Conservation (phyloP, 345 rosid species). For the Psidium friedrichsthalianum region DNA sequence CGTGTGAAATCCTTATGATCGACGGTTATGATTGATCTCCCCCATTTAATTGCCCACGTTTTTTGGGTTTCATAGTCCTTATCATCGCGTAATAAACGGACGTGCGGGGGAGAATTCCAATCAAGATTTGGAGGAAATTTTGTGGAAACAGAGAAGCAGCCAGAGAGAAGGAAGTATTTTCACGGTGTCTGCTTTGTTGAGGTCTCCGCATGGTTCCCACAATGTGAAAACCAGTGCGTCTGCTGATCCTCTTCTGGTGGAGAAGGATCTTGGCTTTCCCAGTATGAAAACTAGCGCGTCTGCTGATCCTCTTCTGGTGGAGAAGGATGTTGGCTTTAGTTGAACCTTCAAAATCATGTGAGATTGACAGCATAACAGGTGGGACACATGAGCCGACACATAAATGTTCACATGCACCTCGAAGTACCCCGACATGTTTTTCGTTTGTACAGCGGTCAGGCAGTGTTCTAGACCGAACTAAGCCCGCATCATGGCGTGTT, state of each 20-base stretch:
- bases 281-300: background rate
- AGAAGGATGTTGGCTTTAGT: background rate
- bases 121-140: background rate
- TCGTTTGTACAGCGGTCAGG: background rate
- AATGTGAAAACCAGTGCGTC: background rate
- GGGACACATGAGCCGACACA: background rate
- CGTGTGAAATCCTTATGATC: background rate
- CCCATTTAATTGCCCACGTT: background rate
- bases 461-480: background rate
- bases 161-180: background rate
- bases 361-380: background rate
- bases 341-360: background rate
- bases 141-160: background rate
- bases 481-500: background rate
- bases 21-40: background rate
- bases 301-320: background rate
- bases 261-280: background rate
- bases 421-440: background rate
- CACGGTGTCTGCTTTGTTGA: background rate
- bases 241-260: background rate
- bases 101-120: background rate
- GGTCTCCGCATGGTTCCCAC: too few relatives aligned
- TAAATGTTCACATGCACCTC: background rate
- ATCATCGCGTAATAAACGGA: background rate
- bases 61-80: background rate